Base-by-base conservation (phyloP, 2,329 filamentous ascomycete species). In the Fusarium equiseti region DNA sequence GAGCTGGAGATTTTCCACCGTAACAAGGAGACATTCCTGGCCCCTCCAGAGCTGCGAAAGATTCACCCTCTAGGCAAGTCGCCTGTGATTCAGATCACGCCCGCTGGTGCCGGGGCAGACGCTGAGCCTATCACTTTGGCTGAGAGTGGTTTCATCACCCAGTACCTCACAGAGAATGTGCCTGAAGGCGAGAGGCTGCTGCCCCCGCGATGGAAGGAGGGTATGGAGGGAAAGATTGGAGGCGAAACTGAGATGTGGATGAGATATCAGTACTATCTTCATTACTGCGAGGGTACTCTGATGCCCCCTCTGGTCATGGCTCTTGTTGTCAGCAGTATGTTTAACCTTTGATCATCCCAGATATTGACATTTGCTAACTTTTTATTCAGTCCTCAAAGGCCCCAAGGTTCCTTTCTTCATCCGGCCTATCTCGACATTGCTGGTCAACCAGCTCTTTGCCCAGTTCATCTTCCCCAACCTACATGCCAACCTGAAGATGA, bases 11-110 rank as follows among this genome's bases (percentile, higher is more conserved):
- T 91, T 57, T 96, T 92, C 85, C 93, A 93, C 79, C 91, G 95
- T 56, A 78, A 84, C 69, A 82, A 81, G 59, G 76, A 83, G 61
- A 87, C 91, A 59, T 86, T 84, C 74, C 84, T 92, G n/a, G 95
- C 95, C 2, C 93, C 93, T 6, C 83, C 89, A 0, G 91, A 92
- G 75, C 86, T 98, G 48, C 90, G 92, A 76, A 85, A 93, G 69
- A 82, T 97, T 40, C 94, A 97, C 76, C 91, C 93, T 0, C 85
- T 98, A 6, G 95, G 95, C 67, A 97, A 97, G 79, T 94, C 93
- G 3, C 95, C 95, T 1, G 83, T 95, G 44, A 83, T 98, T 70
- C 88, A 87, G 11, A 84, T 98, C 73, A 82, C 80, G n/a, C 78
- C 83, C 1, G 73, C 82, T 0, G 81, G 78, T 24, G 76, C 75